These are phyloP conservation scores for Nakazawaea laoshanensis DNA, from an alignment of 805 yeast genomes.

Conservation along the genomic window DNA sequence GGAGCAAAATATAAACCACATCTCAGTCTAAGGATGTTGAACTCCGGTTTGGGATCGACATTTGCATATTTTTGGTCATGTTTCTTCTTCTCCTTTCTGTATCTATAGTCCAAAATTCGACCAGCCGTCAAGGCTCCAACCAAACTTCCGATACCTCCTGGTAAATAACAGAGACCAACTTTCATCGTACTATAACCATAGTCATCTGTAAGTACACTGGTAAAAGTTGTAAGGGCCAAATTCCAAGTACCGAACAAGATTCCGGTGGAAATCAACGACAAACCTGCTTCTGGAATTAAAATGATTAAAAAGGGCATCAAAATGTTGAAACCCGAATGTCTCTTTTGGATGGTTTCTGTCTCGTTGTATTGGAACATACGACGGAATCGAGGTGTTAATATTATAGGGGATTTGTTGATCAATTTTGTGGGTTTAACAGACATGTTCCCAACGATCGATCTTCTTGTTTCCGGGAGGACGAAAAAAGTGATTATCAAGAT, in stretches of 20 bases:
- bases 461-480: conserved; percentile 29
- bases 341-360: conserved; percentile 17
- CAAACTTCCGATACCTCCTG: conserved; percentile 68
- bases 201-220: conserved; percentile 39
- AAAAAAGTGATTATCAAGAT: conserved; percentile 24
- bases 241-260: conserved; percentile 65
- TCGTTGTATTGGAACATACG: background rate
- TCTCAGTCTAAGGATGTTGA: conserved; percentile 43
- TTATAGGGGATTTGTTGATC: conserved; percentile 8
- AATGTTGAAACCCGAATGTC: conserved; percentile 17
- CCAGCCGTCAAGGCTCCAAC: conserved; percentile 57
- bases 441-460: conserved; percentile 29
- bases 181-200: conserved; percentile 46
- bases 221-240: conserved; percentile 54
- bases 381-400: conserved; percentile 3
- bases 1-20: conserved; percentile 35
- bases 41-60: conserved; percentile 19
- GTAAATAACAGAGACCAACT: conserved; percentile 68
- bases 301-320: conserved; percentile 35
- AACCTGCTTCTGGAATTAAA: conserved; percentile 31
- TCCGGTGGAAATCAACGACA: conserved; percentile 48
- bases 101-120: conserved; percentile 41
- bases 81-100: conserved; percentile 25
- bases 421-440: conserved; percentile 7
- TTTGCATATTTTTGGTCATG: conserved; percentile 18